Conservation (phyloP, 2,329 filamentous ascomycete genomes). For the Blumeriella jaapii region DNA sequence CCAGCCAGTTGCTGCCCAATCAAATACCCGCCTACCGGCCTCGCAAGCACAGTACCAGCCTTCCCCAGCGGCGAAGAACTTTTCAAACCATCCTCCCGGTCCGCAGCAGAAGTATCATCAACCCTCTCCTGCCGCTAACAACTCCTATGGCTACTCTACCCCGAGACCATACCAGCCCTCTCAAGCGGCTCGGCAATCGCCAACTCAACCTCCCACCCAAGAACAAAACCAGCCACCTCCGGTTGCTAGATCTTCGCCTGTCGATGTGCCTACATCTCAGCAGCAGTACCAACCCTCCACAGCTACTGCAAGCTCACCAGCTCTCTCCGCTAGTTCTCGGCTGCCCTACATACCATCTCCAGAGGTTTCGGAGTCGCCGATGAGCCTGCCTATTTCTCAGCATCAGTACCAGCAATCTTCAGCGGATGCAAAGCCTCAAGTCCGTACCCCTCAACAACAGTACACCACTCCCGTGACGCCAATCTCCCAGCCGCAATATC, state of each 20-base stretch:
- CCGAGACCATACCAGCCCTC: not conserved
- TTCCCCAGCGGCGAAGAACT: not conserved
- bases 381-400: conserved; percentile 1
- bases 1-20: not conserved
- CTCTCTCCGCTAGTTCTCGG: not conserved
- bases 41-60: conserved; percentile 1
- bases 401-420: not conserved
- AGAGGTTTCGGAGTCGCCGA: not conserved
- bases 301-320: not conserved
- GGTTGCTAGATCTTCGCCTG: not conserved
- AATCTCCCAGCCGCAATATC: not conserved
- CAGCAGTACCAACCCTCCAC: not conserved
- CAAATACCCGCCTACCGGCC: not conserved
- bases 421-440: not conserved
- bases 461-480: not conserved
- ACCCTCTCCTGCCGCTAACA: too few species aligned
- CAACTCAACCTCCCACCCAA: not conserved
- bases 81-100: not conserved
- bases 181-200: not conserved
- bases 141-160: not conserved
- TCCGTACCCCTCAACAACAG: not conserved
- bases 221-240: not conserved
- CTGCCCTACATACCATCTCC: not conserved
- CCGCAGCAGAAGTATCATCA: not conserved
- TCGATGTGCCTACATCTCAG: not conserved